These are phyloP conservation scores for Umbelopsis isabellina DNA, from an alignment of 192 early-diverging fungal species.

Conservation along the genomic window DNA sequence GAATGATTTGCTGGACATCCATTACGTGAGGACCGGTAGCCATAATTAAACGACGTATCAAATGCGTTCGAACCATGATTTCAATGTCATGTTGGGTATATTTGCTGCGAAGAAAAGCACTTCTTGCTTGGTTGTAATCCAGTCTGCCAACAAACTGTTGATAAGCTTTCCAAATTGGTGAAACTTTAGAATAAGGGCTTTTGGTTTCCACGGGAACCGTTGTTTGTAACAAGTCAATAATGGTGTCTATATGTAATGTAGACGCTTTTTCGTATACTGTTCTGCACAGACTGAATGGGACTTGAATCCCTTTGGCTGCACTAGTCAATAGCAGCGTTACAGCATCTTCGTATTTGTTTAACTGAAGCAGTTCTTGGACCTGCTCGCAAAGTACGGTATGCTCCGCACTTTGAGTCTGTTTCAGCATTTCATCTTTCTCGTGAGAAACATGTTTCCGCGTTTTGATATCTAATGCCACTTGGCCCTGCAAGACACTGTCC, in stretches of 20 bases:
- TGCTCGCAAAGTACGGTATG: neutral
- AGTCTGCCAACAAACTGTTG: neutral
- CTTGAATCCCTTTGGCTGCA: neutral
- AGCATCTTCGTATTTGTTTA: neutral
- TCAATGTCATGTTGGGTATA: conserved; percentile 11
- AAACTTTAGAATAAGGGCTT: neutral
- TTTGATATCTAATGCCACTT: no score
- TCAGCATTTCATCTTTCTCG: no score
- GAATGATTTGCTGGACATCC: neutral
- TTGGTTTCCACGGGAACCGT: neutral
- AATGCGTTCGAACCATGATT: conserved; percentile 7
- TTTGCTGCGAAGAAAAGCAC: neutral
- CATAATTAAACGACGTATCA: neutral
- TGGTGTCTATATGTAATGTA: neutral
- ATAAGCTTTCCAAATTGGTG: neutral
- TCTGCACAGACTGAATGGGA: neutral
- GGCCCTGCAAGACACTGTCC: no score
- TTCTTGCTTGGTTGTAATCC: neutral
- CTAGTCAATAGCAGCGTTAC: neutral
- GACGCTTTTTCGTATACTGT: neutral
- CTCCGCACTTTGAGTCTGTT: neutral
- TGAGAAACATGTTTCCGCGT: no score
- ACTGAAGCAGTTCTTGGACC: neutral
- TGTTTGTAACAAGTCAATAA: neutral
- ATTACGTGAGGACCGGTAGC: neutral